Conservation (phyloP, 2,329 filamentous ascomycete genomes). For the Paraconiothyrium brasiliense region DNA sequence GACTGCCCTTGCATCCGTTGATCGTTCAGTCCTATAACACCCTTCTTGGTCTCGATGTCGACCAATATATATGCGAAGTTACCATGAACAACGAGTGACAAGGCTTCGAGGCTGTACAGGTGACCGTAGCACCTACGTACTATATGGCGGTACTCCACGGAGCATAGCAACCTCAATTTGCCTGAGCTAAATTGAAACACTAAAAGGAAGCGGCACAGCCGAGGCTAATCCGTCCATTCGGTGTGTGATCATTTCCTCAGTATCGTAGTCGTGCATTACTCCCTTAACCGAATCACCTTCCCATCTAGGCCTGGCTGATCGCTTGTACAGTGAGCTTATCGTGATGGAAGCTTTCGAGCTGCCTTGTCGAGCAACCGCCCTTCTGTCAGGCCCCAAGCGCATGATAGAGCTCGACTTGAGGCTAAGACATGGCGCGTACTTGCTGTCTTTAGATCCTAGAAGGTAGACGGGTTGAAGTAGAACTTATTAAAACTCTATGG, state of each 20-base stretch:
- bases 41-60: not conserved
- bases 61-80: not conserved
- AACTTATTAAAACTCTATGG: no score
- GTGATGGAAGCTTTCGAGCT: constrained; percentile 15
- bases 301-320: constrained; percentile 10
- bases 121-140: not conserved
- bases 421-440: not conserved
- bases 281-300: constrained; percentile 12
- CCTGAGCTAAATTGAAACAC: not conserved
- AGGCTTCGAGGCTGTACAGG: not conserved
- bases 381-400: not conserved
- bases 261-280: not conserved
- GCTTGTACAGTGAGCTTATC: constrained; percentile 12
- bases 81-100: no score
- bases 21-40: not conserved
- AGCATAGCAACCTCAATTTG: not conserved
- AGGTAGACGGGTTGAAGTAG: not conserved
- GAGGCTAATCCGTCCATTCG: constrained; percentile 3
- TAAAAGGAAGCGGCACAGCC: not conserved
- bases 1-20: not conserved
- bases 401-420: not conserved
- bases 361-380: constrained; percentile 7
- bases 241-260: not conserved
- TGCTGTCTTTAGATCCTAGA: not conserved
- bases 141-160: not conserved